phyloP scores from a whole-genome alignment of 306 rosid species.

The Glycine tomentella region DNA sequence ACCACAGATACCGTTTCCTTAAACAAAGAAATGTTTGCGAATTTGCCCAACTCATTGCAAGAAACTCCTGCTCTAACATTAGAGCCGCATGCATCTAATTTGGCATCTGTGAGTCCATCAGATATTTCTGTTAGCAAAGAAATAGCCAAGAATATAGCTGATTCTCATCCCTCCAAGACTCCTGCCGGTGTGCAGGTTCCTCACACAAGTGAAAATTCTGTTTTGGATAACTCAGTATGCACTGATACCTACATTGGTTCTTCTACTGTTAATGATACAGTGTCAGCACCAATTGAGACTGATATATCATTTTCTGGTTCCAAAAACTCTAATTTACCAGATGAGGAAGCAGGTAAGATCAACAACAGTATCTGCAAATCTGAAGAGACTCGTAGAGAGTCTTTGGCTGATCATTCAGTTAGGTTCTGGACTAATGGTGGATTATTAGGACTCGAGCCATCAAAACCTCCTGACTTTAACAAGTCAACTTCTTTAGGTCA shows the following conservation, averaged over 20 bases:
- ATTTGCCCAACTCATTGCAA: constrained; percentile 39
- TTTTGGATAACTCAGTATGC: constrained; percentile 48
- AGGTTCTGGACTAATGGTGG: constrained; percentile 98
- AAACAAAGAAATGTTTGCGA: constrained; percentile 44
- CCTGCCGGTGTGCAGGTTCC: constrained; percentile 48
- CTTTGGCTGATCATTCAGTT: constrained; percentile 62
- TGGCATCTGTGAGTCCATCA: constrained; percentile 25
- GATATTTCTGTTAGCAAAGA: constrained; percentile 44
- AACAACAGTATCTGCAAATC: constrained; percentile 48
- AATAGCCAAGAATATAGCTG: constrained; percentile 38
- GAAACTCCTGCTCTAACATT: constrained; percentile 46
- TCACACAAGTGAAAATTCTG: constrained; percentile 44
- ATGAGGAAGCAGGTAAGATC: constrained; percentile 51
- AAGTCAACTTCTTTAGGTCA: constrained; percentile 59
- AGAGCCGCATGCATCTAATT: constrained; percentile 39
- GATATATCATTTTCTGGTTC: constrained; percentile 49
- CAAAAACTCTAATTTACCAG: constrained; percentile 46
- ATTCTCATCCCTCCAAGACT: constrained; percentile 43
- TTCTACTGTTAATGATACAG: constrained; percentile 45
- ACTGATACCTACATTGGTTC: constrained; percentile 29
- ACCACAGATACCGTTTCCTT: constrained; percentile 46
- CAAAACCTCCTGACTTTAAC: constrained; percentile 85
- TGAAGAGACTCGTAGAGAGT: constrained; percentile 57
- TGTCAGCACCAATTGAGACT: constrained; percentile 50
- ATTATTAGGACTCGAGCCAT: constrained; percentile 93